Base-by-base conservation (phyloP, 108 stramenopile genomes). In the Phaeodactylum tricornutum region DNA sequence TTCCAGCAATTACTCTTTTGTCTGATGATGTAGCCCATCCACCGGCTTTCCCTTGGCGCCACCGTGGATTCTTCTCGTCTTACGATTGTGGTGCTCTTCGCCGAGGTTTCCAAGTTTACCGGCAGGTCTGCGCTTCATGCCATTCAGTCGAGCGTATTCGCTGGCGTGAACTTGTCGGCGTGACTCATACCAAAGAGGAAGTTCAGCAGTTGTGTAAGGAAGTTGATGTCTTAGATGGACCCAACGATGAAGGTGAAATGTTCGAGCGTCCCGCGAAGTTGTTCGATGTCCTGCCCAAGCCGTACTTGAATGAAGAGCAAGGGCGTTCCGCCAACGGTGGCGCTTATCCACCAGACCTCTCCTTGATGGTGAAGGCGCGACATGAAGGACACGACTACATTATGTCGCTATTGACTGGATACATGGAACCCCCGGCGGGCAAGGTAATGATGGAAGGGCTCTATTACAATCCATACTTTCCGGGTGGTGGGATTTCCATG, bases 81-180 rank as follows among this genome's bases (percentile, higher is more conserved):
- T 94, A 74, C 59, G 92, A 95, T 54, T 75, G 71, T 63, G 79
- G 75, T 6, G 79, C 92, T 29, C 85, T 99, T 55, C 95, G 98
- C 45, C 93, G 98, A 30, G 98, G 98, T 29, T 95, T 94, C 79
- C 98, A 98, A 67, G 98, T 99, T 31, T 99, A 97, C 81, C 92
- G 88, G 53, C 80, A 99, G 66, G 96, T 99, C 25, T 99, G 98
- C 77, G 89, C 95, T 26, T 75, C 94, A 29, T 98, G 98, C 66
- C 88, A 93, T 50, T 85, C 84, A 58, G 55, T 99, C 47, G 72
- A 98, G 40, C 70, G 78, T 38, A 79, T 97, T 50, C 86, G 92
- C 52, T 99, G 92, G 78, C 96, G 98, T 64, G 93, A 96, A 57
- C 61, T 99, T 2, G 95, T 97, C 11, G 98, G 95, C 16, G 96